A percentile compares a stretch with the other conserved stretches of the same genome.
phyloP scores from a whole-genome alignment of 2,329 filamentous ascomycete species.

The Nakataea oryzae region DNA sequence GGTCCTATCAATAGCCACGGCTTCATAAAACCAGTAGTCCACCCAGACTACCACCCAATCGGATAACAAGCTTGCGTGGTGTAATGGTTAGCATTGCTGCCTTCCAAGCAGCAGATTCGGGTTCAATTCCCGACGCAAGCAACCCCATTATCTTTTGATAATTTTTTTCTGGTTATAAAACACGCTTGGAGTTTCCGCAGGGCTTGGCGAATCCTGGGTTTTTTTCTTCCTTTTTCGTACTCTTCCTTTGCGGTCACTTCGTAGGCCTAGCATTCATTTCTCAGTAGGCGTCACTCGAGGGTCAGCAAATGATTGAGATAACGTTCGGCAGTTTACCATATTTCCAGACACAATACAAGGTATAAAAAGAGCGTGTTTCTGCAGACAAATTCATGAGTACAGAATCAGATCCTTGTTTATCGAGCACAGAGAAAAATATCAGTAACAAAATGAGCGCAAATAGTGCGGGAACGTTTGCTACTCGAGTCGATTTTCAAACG shows the following conservation, averaged over 20 bases:
- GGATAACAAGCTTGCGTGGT: neutral
- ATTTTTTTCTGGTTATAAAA: no score
- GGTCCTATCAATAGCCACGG: no score
- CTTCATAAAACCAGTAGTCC: neutral
- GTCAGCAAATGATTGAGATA: neutral
- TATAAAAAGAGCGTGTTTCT: neutral
- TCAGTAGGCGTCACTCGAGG: neutral
- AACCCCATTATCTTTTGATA: neutral
- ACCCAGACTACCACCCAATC: neutral
- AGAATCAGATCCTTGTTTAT: neutral
- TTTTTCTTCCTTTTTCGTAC: no score
- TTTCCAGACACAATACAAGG: neutral
- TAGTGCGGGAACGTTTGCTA: neutral
- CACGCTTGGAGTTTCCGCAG: no score
- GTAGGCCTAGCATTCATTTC: neutral
- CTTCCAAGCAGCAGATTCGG: constrained; percentile 2
- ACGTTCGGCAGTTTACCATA: neutral
- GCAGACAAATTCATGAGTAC: neutral
- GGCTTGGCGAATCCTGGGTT: no score
- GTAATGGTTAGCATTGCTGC: constrained; percentile 1
- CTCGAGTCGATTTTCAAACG: no score
- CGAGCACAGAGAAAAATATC: neutral
- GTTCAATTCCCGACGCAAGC: constrained; percentile 1
- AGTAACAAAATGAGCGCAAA: neutral
- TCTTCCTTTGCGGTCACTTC: no score